Percentiles rank a stretch among this genome's conserved stretches.
These are phyloP conservation scores for Santalum album DNA, from an alignment of 164 flowering plant species.

Conservation along the genomic window DNA sequence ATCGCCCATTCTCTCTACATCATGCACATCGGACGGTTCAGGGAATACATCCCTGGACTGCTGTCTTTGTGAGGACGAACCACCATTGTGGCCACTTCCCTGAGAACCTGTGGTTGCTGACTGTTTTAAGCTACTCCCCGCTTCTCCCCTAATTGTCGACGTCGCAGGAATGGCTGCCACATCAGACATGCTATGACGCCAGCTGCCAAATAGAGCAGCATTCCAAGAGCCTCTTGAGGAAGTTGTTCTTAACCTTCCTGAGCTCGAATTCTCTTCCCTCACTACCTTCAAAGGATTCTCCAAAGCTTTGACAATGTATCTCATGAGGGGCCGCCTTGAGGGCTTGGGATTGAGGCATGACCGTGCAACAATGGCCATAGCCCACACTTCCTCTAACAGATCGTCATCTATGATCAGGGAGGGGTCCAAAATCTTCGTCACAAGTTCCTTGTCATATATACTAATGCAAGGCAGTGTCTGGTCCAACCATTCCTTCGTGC, in stretches of 20 bases:
- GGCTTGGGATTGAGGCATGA: constrained; percentile 87
- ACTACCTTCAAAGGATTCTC: constrained; percentile 85
- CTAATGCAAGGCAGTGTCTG: constrained; percentile 51
- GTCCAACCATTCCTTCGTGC: constrained; percentile 60
- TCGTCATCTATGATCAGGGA: constrained; percentile 71
- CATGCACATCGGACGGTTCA: background rate
- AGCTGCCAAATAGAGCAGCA: constrained; percentile 88
- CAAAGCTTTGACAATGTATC: constrained; percentile 70
- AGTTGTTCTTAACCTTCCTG: constrained; percentile 60
- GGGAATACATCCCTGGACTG: background rate
- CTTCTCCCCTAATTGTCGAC: background rate
- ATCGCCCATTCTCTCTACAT: background rate
- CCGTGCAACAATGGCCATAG: constrained; percentile 80
- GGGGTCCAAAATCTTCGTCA: constrained; percentile 68
- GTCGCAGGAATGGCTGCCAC: background rate
- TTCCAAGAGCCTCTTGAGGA: constrained; percentile 95
- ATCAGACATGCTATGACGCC: constrained; percentile 81
- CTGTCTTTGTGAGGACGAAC: constrained; percentile 3
- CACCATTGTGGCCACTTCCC: background rate
- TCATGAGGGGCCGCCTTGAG: constrained; percentile 61
- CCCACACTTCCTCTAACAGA: constrained; percentile 91
- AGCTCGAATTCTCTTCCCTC: constrained; percentile 58
- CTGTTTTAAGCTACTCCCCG: background rate
- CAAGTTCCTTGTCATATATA: constrained; percentile 62
- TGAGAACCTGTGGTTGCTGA: background rate